These are phyloP conservation scores for Pulicaria dysenterica DNA, from an alignment of 129 eudicot species.

Conservation along the genomic window DNA sequence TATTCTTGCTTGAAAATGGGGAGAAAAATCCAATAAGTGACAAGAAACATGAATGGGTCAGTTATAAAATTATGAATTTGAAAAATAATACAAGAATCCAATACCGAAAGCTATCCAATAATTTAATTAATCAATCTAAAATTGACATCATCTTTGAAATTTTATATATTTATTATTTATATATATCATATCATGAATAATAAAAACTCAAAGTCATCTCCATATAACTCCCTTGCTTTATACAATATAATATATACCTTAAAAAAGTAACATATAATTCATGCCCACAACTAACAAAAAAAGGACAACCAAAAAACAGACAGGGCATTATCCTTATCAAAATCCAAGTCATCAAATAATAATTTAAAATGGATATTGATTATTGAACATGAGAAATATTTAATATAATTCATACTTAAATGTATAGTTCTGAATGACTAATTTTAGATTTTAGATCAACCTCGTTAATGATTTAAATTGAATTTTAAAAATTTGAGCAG, in stretches of 20 bases:
- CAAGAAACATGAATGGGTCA: conserved; percentile 32
- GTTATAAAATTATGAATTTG: conserved; percentile 25
- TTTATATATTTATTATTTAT: neutral
- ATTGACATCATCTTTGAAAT: conserved; percentile 23
- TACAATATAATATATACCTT: conserved; percentile 8
- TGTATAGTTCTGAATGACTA: too few relatives aligned
- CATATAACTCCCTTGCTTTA: neutral
- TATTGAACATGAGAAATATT: too few relatives aligned
- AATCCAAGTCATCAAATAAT: conserved; percentile 25
- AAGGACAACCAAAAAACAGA: conserved; percentile 12
- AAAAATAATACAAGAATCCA: conserved; percentile 17
- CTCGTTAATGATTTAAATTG: too few relatives aligned
- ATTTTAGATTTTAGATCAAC: too few relatives aligned
- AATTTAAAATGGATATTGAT: neutral
- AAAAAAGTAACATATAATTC: neutral
- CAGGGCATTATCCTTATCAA: conserved; percentile 33
- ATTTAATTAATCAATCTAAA: conserved; percentile 16
- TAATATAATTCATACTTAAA: too few relatives aligned
- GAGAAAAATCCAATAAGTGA: conserved; percentile 34
- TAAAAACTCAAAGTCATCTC: conserved; percentile 19
- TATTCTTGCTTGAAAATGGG: conserved; percentile 32
- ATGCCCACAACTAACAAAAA: conserved; percentile 31
- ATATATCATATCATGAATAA: neutral
- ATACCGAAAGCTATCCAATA: conserved; percentile 32
- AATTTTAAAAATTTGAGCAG: too few relatives aligned